Percentiles rank a stretch among this genome's conserved stretches.
Evolutionary conservation across 768 basidiomycete species (phyloP).

Genomic region (Mycena latifolia): DNA sequence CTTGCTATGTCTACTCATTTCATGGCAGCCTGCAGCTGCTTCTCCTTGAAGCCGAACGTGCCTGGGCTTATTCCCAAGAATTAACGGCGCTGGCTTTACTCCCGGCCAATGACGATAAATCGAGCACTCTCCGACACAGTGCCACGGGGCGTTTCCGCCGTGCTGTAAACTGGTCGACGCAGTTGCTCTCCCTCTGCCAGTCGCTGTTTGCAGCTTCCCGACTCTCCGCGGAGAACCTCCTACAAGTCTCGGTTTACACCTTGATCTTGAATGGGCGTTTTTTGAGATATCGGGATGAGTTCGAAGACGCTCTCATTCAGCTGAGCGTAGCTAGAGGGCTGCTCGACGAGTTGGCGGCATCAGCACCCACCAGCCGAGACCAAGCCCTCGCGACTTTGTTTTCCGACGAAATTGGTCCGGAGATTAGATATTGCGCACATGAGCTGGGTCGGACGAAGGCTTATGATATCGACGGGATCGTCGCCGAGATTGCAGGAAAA

Average conservation of each 20-base stretch:
- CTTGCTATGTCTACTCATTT: slow-evolving; percentile 17
- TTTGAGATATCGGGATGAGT: slow-evolving; percentile 80
- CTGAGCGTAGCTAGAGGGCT: slow-evolving; percentile 83
- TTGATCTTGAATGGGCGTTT: slow-evolving; percentile 88
- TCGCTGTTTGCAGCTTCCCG: slow-evolving; percentile 65
- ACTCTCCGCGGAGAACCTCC: slow-evolving; percentile 67
- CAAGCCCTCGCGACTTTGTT: slow-evolving; percentile 90
- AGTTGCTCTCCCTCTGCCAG: slow-evolving; percentile 81
- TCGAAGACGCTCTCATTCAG: slow-evolving; percentile 80
- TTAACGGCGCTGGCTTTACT: slow-evolving; percentile 66
- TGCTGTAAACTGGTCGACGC: slow-evolving; percentile 82
- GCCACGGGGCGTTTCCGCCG: slow-evolving; percentile 87
- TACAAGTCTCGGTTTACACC: slow-evolving; percentile 84
- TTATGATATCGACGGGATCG: slow-evolving; percentile 86
- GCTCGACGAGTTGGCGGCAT: slow-evolving; percentile 73
- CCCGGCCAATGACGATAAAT: slow-evolving; percentile 62
- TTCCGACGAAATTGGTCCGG: slow-evolving; percentile 89
- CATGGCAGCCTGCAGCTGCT: slow-evolving; percentile 78
- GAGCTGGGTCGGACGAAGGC: slow-evolving; percentile 82
- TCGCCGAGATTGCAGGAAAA: slow-evolving; percentile 68
- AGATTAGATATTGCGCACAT: slow-evolving; percentile 94
- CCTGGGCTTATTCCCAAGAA: slow-evolving; percentile 92
- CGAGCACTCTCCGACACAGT: slow-evolving; percentile 74
- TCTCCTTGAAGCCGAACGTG: slow-evolving; percentile 92
- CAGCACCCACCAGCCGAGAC: slow-evolving; percentile 80